phyloP scores from a whole-genome alignment of 306 rosid species.

The Lupinus albus region DNA sequence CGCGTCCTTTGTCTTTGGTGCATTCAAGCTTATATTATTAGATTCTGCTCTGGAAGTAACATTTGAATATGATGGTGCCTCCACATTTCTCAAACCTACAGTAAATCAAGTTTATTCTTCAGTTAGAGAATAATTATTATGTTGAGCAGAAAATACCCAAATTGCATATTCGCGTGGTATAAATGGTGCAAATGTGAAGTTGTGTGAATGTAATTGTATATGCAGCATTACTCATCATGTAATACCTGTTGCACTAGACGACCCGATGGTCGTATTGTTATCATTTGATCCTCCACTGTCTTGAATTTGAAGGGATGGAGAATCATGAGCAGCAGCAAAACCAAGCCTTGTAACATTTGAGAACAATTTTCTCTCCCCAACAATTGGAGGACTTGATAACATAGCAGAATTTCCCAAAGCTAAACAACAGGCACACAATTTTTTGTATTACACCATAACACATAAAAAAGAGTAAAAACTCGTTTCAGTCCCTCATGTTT shows the following conservation, averaged over 20 bases:
- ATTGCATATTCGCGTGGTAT: background rate
- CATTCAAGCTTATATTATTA: conserved; percentile 46
- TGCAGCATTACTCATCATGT: background rate
- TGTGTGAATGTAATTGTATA: background rate
- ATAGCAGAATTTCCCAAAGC: conserved; percentile 76
- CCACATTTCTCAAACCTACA: conserved; percentile 56
- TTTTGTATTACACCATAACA: background rate
- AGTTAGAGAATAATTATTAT: background rate
- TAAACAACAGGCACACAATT: conserved; percentile 42
- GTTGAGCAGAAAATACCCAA: conserved; percentile 20
- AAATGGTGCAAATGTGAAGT: background rate
- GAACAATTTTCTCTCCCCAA: conserved; percentile 74
- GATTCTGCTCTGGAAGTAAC: conserved; percentile 66
- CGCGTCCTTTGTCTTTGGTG: conserved; percentile 62
- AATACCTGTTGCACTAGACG: conserved; percentile 58
- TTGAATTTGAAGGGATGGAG: conserved; percentile 73
- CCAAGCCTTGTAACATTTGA: conserved; percentile 89
- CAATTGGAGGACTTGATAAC: conserved; percentile 75
- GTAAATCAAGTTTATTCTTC: conserved; percentile 17
- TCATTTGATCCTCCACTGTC: conserved; percentile 49
- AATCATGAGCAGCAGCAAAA: conserved; percentile 93
- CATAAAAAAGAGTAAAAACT: too few relatives aligned
- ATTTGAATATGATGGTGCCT: conserved; percentile 69
- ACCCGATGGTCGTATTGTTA: conserved; percentile 37
- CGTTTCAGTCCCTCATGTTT: too few relatives aligned